A percentile compares a stretch with the other conserved stretches of the same genome.
Conservation (phyloP, 805 yeast genomes). For the Zygoascus flipseniorum region DNA sequence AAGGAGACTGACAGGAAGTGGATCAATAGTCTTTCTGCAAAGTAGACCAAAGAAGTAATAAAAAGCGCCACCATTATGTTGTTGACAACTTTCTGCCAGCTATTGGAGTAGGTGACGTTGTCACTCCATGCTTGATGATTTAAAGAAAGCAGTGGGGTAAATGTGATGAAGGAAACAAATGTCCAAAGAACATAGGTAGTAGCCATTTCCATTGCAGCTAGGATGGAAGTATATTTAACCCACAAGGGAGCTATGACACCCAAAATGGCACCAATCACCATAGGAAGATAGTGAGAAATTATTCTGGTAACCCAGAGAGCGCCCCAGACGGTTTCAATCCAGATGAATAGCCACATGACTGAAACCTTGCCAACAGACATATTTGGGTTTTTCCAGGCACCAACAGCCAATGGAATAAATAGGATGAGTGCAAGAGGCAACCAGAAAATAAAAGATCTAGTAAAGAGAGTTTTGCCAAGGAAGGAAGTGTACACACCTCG, state of each 20-base stretch:
- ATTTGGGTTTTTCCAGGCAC: slow-evolving; percentile 28
- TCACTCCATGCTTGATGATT: slow-evolving; percentile 19
- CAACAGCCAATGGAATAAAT: slow-evolving; percentile 31
- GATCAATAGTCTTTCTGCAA: slow-evolving; percentile 30
- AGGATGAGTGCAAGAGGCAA: slow-evolving; percentile 30
- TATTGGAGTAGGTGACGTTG: slow-evolving; percentile 16
- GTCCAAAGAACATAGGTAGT: slow-evolving; percentile 29
- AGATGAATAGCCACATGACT: slow-evolving; percentile 32
- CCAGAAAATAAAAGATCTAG: slow-evolving; percentile 30
- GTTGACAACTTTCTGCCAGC: slow-evolving; percentile 30
- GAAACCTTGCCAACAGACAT: slow-evolving; percentile 28
- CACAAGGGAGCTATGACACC: slow-evolving; percentile 27
- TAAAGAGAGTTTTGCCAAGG: slow-evolving; percentile 18
- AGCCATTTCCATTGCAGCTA: slow-evolving; percentile 30
- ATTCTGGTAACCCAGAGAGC: slow-evolving; percentile 27
- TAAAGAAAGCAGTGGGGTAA: slow-evolving; percentile 27
- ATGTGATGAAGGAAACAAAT: slow-evolving; percentile 29
- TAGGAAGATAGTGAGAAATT: slow-evolving; percentile 29
- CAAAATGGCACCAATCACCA: slow-evolving; percentile 20
- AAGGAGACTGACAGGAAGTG: slow-evolving; percentile 32
- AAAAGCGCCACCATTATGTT: slow-evolving; percentile 31
- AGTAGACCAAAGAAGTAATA: slow-evolving; percentile 28
- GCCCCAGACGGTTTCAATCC: slow-evolving; percentile 35
- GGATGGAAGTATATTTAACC: slow-evolving; percentile 24
- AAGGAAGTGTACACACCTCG: slow-evolving; percentile 14